Percentiles rank a stretch among this genome's conserved stretches.
Evolutionary conservation across 2,329 filamentous ascomycete genomes (phyloP).

Genomic region (Paecilomyces sp.): DNA sequence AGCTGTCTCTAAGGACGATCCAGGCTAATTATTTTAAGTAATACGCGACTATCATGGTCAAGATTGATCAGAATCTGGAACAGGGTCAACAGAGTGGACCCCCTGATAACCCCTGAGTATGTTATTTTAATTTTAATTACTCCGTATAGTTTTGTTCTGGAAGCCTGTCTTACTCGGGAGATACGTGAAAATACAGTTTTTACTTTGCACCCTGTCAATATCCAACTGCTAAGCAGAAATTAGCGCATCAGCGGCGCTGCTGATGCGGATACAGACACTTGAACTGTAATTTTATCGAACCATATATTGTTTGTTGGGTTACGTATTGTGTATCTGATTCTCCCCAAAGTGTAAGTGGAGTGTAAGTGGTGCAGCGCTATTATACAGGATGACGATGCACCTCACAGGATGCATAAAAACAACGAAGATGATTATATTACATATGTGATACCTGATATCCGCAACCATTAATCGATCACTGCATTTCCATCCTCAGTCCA

Average conservation of each 20-base stretch:
- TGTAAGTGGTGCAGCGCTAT: neutral
- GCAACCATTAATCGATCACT: neutral
- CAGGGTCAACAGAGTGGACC: neutral
- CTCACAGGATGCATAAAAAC: neutral
- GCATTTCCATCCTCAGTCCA: conserved; percentile 20
- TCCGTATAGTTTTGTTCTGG: neutral
- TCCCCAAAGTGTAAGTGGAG: neutral
- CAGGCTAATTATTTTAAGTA: neutral
- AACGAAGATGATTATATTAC: neutral
- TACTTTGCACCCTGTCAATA: neutral
- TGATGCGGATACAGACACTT: neutral
- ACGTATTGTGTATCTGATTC: neutral
- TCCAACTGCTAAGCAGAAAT: neutral
- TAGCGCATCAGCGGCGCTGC: neutral
- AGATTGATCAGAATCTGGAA: neutral
- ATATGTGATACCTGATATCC: neutral
- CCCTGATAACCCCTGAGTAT: neutral
- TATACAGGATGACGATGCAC: neutral
- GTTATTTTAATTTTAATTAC: neutral
- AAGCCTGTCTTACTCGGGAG: neutral
- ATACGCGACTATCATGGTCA: neutral
- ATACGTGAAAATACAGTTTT: neutral
- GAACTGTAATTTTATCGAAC: neutral
- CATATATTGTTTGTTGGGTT: neutral
- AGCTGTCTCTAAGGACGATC: neutral